Evolutionary conservation across 2,329 filamentous ascomycete genomes (phyloP).

Genomic region (Anisogramma anomala): DNA sequence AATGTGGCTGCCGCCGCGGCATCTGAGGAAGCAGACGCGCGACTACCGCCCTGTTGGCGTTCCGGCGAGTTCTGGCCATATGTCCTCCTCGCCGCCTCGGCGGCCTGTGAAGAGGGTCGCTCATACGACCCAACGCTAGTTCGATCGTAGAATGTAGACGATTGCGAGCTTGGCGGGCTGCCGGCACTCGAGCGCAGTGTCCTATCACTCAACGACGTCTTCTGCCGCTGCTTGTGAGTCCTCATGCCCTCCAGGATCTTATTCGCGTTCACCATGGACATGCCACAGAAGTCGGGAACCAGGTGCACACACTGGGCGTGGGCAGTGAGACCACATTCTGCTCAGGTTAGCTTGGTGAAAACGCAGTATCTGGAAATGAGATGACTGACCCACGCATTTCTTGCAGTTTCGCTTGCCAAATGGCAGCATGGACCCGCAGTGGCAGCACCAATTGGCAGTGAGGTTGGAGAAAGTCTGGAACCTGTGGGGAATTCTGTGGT

Average conservation of each 20-base stretch:
- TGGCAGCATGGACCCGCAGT: conserved; percentile 91
- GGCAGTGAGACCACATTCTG: conserved; percentile 83
- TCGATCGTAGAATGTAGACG: conserved; percentile 15
- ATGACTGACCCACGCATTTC: conserved; percentile 66
- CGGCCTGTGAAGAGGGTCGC: conserved; percentile 39
- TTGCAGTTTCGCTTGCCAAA: conserved; percentile 92
- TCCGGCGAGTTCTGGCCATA: conserved; percentile 45
- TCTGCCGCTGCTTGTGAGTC: conserved; percentile 54
- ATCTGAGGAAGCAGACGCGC: conserved; percentile 33
- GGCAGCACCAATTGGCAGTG: conserved; percentile 98
- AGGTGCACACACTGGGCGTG: conserved; percentile 88
- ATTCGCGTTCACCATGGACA: conserved; percentile 96
- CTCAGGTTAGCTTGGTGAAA: conserved; percentile 19
- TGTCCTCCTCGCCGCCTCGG: conserved; percentile 53
- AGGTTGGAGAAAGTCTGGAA: conserved; percentile 97
- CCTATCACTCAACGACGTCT: conserved; percentile 48
- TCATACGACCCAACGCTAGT: conserved; percentile 11
- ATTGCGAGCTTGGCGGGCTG: conserved; percentile 28
- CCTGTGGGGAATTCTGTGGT: conserved; percentile 94
- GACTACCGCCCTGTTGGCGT: conserved; percentile 38
- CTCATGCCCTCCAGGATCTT: conserved; percentile 82
- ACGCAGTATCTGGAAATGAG: not conserved
- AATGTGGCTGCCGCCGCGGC: conserved; percentile 46
- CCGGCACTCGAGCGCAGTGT: conserved; percentile 49
- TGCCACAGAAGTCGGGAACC: conserved; percentile 96